Evolutionary conservation across 2,329 filamentous ascomycete genomes (phyloP).

Genomic region (Arthrobotrys conoides): DNA sequence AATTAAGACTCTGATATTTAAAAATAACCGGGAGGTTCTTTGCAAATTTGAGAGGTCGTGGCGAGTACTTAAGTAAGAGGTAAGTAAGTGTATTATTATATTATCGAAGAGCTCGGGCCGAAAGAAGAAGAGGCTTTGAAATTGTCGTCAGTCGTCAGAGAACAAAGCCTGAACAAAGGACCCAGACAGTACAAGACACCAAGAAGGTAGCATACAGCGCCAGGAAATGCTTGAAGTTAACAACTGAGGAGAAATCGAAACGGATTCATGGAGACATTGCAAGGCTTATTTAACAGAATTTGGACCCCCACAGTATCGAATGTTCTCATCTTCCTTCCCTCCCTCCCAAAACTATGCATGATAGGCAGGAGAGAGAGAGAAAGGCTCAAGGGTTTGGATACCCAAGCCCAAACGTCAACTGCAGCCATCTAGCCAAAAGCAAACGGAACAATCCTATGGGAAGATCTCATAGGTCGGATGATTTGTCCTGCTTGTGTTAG

Average conservation of each 20-base stretch:
- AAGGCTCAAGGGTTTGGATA: neutral
- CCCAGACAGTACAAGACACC: neutral
- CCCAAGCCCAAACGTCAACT: neutral
- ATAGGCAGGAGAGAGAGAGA: slow-evolving; percentile 28
- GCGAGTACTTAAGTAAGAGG: too few relatives aligned
- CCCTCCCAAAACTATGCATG: slow-evolving; percentile 11
- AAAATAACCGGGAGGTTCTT: neutral
- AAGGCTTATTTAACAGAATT: slow-evolving; percentile 12
- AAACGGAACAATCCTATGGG: neutral
- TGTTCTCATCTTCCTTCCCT: neutral
- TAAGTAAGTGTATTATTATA: neutral
- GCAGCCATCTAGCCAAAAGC: neutral
- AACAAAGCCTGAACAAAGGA: neutral
- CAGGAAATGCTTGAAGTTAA: neutral
- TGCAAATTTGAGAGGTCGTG: neutral
- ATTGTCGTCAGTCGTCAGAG: neutral
- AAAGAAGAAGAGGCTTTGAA: too few relatives aligned
- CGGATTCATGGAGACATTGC: neutral
- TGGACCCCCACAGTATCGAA: neutral
- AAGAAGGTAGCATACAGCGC: neutral
- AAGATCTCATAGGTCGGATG: slow-evolving; percentile 4
- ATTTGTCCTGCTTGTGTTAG: neutral
- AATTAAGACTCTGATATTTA: neutral
- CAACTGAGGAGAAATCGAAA: neutral
- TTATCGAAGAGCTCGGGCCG: too few relatives aligned